Conservation (phyloP, 2,329 filamentous ascomycete genomes). For the Trichoderma gracile region DNA sequence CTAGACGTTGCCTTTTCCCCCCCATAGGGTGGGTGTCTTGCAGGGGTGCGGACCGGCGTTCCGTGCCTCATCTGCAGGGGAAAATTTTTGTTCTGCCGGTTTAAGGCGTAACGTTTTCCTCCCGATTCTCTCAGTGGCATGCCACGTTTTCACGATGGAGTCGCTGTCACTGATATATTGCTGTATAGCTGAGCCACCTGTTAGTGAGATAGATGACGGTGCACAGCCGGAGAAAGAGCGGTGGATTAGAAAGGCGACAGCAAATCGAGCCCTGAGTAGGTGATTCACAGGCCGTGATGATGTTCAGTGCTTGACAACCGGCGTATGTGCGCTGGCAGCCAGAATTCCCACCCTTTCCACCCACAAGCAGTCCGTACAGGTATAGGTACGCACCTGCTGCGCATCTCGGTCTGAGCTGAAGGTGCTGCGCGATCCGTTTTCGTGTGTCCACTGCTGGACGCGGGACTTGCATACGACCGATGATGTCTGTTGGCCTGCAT, state of each 20-base stretch:
- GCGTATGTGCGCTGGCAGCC: conserved; percentile 9
- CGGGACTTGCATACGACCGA: neutral
- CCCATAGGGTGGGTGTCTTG: neutral
- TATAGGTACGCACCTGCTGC: neutral
- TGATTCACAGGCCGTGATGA: neutral
- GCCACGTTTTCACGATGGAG: conserved; percentile 1
- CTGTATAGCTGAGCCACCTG: conserved; percentile 4
- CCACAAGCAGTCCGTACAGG: neutral
- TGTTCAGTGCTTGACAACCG: neutral
- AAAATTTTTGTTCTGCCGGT: neutral
- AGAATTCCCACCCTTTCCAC: neutral
- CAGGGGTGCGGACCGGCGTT: neutral
- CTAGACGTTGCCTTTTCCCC: conserved; percentile 1
- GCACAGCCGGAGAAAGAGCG: neutral
- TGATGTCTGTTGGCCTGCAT: too few relatives aligned
- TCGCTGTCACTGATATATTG: neutral
- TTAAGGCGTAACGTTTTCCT: neutral
- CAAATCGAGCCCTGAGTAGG: neutral
- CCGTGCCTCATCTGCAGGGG: neutral
- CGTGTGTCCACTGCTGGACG: neutral
- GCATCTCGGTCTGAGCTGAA: neutral
- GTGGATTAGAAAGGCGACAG: neutral
- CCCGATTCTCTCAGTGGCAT: neutral
- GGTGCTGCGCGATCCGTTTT: neutral
- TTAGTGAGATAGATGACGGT: neutral